Base-by-base conservation (phyloP, 345 rosid genomes). In the Aethionema arabicum region DNA sequence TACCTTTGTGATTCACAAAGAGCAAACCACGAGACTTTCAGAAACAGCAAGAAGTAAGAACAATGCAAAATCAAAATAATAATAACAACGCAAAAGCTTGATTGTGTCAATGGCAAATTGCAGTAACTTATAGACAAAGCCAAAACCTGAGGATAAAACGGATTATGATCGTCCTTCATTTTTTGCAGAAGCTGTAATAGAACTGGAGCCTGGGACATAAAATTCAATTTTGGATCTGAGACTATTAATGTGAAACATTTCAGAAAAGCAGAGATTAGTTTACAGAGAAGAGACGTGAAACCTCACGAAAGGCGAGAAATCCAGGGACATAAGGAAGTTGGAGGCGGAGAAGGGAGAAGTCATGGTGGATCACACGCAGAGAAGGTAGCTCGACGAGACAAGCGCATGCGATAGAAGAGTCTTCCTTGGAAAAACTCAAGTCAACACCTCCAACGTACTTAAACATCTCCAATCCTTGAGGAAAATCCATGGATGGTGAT, bases 231-330 rank as follows among this genome's bases (percentile, higher is more conserved):
- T 52, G 44, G 30, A 64, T 43, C 32, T 57, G 10, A 56, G 48
- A 58, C 8, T 49, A 59, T 57, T 14, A 63, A 21, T 21, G 15
- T 40, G 13, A 56, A 63, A 29, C 62, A 54, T 14, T 39, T 63
- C 59, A 56, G 46, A 50, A 12, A 11, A 48, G 40, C 6, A 45
- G 27, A 63, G 55, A 32, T 38, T 42, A 15, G 36, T 29, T 11
- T 21, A 21, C 40, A 39, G 50, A 4, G 11, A 30, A 31, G 3
- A 55, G 52, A 16, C 1, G 3, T n/a, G 30, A 0, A 32, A 88
- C 98, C 90, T 92, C 97, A 29, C 98, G 80, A 73, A 89, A 87
- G 63, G 97, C 93, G 41, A 90, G 97, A 76, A 87, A 93, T 37
- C 87, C 91, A 16, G 96, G 83, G 10, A 84, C 76, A 47, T 93